phyloP scores from a whole-genome alignment of 1,139 yeast genomes.

The Taphrina deformans region DNA sequence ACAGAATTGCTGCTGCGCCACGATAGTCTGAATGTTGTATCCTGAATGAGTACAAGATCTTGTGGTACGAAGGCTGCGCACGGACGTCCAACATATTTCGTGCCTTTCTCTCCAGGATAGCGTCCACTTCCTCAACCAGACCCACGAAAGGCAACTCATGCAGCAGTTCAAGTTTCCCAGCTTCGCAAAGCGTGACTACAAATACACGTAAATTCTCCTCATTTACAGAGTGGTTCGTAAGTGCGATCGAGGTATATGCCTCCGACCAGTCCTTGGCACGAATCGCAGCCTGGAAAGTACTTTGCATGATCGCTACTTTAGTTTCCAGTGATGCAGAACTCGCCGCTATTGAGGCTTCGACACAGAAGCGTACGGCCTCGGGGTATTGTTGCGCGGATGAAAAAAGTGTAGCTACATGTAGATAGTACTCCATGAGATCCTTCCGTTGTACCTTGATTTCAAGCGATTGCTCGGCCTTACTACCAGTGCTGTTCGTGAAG shows the following conservation, averaged over 20 bases:
- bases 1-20: conserved; percentile 34
- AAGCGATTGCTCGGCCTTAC: not conserved
- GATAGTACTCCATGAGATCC: conserved; percentile 7
- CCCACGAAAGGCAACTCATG: conserved; percentile 30
- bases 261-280: conserved; percentile 10
- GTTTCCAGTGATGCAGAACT: not conserved
- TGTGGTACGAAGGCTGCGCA: conserved; percentile 32
- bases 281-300: conserved; percentile 15
- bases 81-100: conserved; percentile 33
- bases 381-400: not conserved
- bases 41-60: conserved; percentile 34
- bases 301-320: not conserved
- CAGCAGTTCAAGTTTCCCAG: conserved; percentile 14
- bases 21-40: conserved; percentile 31
- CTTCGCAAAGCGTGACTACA: conserved; percentile 28
- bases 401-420: conserved; percentile 23
- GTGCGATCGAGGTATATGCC: conserved; percentile 13
- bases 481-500: not conserved
- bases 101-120: conserved; percentile 25
- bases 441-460: not conserved
- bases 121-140: conserved; percentile 34
- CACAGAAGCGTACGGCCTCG: conserved; percentile 13
- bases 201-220: conserved; percentile 25
- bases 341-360: conserved; percentile 9
- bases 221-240: not conserved